Percentiles rank a stretch among this genome's conserved stretches.
phyloP scores from a whole-genome alignment of 805 yeast genomes.

The Wickerhamiella sorbophila region DNA sequence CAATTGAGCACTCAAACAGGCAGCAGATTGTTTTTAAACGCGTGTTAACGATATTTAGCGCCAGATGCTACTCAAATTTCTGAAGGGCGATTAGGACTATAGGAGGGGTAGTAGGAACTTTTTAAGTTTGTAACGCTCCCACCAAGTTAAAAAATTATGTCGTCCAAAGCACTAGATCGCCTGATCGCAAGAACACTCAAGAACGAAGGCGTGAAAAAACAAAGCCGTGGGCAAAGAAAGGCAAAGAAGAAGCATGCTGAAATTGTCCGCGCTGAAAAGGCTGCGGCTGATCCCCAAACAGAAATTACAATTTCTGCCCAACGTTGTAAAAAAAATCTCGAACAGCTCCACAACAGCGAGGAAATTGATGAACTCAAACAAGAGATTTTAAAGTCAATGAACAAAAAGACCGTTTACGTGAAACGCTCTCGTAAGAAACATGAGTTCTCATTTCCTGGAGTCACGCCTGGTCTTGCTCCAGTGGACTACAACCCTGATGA shows the following conservation, averaged over 20 bases:
- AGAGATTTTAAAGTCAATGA: constrained; percentile 11
- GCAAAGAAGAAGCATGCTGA: constrained; percentile 2
- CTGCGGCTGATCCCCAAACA: constrained; percentile 1
- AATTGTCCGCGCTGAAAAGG: not conserved
- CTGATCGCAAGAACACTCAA: constrained; percentile 1
- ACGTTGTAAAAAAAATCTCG: not conserved
- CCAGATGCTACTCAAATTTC: too few species aligned
- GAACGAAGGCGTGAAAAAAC: not conserved
- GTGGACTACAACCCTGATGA: constrained; percentile 20
- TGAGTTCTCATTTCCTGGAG: constrained; percentile 12
- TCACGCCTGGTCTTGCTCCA: constrained; percentile 21
- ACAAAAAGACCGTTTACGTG: constrained; percentile 9
- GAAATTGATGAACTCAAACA: constrained; percentile 9
- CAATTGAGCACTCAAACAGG: too few species aligned
- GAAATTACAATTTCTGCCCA: not conserved
- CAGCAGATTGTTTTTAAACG: too few species aligned
- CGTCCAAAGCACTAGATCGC: constrained; percentile 1
- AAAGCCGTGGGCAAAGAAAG: constrained; percentile 1
- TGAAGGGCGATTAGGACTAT: too few species aligned
- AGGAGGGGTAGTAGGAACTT: too few species aligned
- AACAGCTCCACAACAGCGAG: constrained; percentile 1
- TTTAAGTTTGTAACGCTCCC: not conserved
- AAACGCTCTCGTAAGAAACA: constrained; percentile 8
- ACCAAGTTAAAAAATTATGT: not conserved
- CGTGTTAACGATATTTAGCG: too few species aligned